Evolutionary conservation across 23 red algal genomes (phyloP).

Genomic region (Gracilaria domingensis): DNA sequence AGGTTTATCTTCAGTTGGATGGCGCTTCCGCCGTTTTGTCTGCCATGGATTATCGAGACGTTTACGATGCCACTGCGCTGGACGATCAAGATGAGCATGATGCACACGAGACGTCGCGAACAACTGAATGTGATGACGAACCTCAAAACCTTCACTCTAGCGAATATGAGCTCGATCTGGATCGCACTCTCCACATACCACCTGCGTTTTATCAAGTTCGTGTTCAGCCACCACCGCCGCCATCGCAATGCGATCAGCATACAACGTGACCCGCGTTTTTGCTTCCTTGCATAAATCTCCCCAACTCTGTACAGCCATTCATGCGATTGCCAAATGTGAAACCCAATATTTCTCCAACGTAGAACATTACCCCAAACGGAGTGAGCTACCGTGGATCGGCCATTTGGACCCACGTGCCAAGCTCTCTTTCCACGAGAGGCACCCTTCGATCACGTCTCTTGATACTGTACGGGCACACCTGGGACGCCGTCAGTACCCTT

Average conservation of each 20-base stretch:
- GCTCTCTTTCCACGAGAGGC: neutral
- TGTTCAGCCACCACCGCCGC: slow-evolving; percentile 2
- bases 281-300: neutral
- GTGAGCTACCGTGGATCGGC: neutral
- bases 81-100: neutral
- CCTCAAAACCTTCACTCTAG: neutral
- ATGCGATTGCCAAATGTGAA: neutral
- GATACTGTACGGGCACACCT: neutral
- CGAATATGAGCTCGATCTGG: neutral
- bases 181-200: neutral
- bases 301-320: neutral
- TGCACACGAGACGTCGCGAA: neutral
- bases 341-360: neutral
- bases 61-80: neutral
- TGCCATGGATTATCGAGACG: slow-evolving; percentile 44
- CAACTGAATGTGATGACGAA: slow-evolving; percentile 3
- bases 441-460: neutral
- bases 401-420: neutral
- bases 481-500: neutral
- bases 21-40: slow-evolving; percentile 32
- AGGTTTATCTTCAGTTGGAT: slow-evolving; percentile 56
- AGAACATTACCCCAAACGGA: neutral
- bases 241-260: slow-evolving; percentile 13
- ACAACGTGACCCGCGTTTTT: neutral
- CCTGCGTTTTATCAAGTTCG: slow-evolving; percentile 19